These are phyloP conservation scores for Saposhnikovia divaricata DNA, from an alignment of 129 eudicot species.

Conservation along the genomic window DNA sequence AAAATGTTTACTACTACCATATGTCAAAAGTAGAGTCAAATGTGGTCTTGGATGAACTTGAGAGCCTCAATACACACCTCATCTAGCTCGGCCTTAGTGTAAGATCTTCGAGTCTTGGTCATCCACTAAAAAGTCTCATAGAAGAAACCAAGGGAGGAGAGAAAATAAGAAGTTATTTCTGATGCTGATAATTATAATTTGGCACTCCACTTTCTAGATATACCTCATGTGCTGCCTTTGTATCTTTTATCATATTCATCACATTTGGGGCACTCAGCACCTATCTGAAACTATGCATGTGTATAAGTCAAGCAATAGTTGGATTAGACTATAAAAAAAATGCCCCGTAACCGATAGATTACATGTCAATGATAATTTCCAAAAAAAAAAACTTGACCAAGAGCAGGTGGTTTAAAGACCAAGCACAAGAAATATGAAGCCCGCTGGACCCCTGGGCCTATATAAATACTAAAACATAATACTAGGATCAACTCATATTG, in stretches of 20 bases:
- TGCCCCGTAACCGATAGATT: not conserved
- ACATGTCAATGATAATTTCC: not conserved
- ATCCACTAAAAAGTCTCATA: too few relatives aligned
- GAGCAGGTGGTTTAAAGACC: not conserved
- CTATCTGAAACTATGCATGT: slow-evolving; percentile 93
- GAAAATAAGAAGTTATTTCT: not conserved
- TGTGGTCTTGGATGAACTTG: too few relatives aligned
- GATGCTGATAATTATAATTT: not conserved
- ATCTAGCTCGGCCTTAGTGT: too few relatives aligned
- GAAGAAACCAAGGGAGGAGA: too few relatives aligned
- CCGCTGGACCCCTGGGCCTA: not conserved
- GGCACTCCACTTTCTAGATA: not conserved
- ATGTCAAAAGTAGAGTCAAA: too few relatives aligned
- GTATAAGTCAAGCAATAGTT: not conserved
- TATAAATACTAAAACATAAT: not conserved
- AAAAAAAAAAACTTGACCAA: not conserved
- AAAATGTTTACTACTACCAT: too few relatives aligned
- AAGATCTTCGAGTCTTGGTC: too few relatives aligned
- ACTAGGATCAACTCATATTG: not conserved
- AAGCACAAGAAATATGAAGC: not conserved
- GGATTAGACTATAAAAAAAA: too few relatives aligned
- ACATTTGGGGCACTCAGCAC: slow-evolving; percentile 93
- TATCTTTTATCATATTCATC: slow-evolving; percentile 89
- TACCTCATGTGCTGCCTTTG: slow-evolving; percentile 98
- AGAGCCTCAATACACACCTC: too few relatives aligned